Evolutionary conservation across 2,329 filamentous ascomycete species (phyloP), one percentile per base, ranked within the genome.

Genomic region (Westerdykella sp.): DNA sequence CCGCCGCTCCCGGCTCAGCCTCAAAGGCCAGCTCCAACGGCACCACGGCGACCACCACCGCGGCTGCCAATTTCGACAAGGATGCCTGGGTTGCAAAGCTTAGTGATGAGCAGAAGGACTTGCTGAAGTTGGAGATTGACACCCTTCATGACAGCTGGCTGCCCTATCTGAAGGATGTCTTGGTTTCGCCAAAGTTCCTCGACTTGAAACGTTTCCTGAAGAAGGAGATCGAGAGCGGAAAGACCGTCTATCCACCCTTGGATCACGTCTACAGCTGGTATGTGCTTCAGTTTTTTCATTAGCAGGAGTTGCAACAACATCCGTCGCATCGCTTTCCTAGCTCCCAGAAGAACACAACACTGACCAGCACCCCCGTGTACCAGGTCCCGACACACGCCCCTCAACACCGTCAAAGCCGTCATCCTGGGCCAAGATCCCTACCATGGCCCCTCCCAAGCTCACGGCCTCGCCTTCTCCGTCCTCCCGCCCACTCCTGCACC

Each of bases 361-460:
- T 32, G 14, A 32, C 30, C 12, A 32, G 7, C n/a, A 32, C 30
- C 12, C 12, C 30, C 18, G 6, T 21, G 18, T 4, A 35, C 23
- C 46, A 96, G 91, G 91, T 96, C 91, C 47, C 85, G 89, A 21
- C 85, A 95, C 66, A 96, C 91, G 1, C 90, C 93, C 6, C 83
- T 98, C 56, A 73, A 84, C 71, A 84, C 77, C 12, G 90, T 97
- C 66, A 95, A 95, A 68, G 85, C 86, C 44, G 90, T 98, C 47
- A 89, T 98, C 60, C 69, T 97, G 42, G 93, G 93, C 52, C 93
- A 98, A 72, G 93, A 98, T 65, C 93, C 93, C 2, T 98, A 98
- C 68, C 93, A 98, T 73, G 95, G 95, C 66, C 68, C 81, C 65
- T 94, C 94, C 68, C 93, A 98, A 74, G 93, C 93, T 40, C 93